These are phyloP conservation scores for Aspergillus thermomutatus DNA, from an alignment of 2,329 filamentous ascomycete genomes.

Conservation along the genomic window DNA sequence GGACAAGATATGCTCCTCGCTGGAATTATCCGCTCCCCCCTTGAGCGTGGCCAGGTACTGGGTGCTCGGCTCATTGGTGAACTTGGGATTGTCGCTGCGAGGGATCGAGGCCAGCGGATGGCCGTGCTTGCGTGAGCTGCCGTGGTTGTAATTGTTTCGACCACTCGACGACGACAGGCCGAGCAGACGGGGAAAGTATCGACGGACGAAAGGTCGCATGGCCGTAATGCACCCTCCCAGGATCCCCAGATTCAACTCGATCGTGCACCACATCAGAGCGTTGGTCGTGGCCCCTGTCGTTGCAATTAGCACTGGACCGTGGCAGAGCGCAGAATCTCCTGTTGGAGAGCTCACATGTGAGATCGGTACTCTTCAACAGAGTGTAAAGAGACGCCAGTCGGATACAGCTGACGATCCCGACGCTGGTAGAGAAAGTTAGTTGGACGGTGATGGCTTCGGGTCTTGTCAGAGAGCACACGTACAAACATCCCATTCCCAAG, in stretches of 20 bases:
- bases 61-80: slow-evolving; percentile 11
- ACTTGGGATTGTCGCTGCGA: slow-evolving; percentile 16
- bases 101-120: slow-evolving; percentile 22
- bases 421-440: slow-evolving; percentile 15
- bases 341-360: slow-evolving; percentile 22
- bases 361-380: slow-evolving; percentile 20
- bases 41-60: slow-evolving; percentile 22
- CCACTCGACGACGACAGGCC: slow-evolving; percentile 20
- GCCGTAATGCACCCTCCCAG: slow-evolving; percentile 27
- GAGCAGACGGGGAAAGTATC: slow-evolving; percentile 25
- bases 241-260: slow-evolving; percentile 29
- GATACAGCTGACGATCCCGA: slow-evolving; percentile 28
- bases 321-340: too few relatives aligned
- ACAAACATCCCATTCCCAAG: slow-evolving; percentile 29
- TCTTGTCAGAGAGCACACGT: slow-evolving; percentile 7
- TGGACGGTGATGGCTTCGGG: background rate
- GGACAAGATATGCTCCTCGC: slow-evolving; percentile 23
- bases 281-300: slow-evolving; percentile 20
- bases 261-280: slow-evolving; percentile 25
- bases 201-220: slow-evolving; percentile 26
- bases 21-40: slow-evolving; percentile 15
- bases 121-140: slow-evolving; percentile 17
- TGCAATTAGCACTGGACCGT: background rate
- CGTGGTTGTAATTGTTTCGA: slow-evolving; percentile 7
- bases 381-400: slow-evolving; percentile 22